phyloP scores from a whole-genome alignment of 2,329 filamentous ascomycete species.

The Ophiostoma perfectum region DNA sequence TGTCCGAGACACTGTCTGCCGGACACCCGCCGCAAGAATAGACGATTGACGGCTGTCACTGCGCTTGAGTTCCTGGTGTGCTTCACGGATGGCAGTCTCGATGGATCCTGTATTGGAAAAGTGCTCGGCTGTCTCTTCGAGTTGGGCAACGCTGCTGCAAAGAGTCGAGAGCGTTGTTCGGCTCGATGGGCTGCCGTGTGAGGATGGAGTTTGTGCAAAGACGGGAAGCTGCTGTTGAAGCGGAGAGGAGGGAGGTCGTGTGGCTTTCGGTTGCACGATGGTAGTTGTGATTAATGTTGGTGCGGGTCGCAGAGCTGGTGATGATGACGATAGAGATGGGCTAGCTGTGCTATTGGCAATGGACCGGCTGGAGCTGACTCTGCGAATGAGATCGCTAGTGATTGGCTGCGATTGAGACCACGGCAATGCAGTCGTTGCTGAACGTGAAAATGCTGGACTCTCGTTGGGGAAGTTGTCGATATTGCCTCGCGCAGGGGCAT shows the following conservation, averaged over 20 bases:
- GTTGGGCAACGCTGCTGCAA: constrained; percentile 57
- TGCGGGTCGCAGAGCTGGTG: background rate
- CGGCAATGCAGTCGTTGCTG: constrained; percentile 9
- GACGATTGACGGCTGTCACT: constrained; percentile 63
- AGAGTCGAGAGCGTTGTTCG: constrained; percentile 35
- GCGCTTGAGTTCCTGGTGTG: constrained; percentile 65
- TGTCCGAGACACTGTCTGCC: constrained; percentile 27
- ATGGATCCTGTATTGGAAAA: constrained; percentile 70
- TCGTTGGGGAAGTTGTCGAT: background rate
- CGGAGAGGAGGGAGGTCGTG: constrained; percentile 9
- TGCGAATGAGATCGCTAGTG: constrained; percentile 15
- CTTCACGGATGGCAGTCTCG: constrained; percentile 68
- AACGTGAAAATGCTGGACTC: background rate
- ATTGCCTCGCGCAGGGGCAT: background rate
- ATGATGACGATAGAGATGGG: background rate
- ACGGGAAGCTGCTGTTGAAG: constrained; percentile 32
- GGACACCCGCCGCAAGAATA: constrained; percentile 47
- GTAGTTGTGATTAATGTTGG: constrained; percentile 8
- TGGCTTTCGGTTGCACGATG: constrained; percentile 22
- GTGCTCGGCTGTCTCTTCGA: constrained; percentile 70
- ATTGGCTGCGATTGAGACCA: background rate
- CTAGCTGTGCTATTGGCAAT: background rate
- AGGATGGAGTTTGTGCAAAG: constrained; percentile 52
- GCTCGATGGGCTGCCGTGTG: constrained; percentile 57
- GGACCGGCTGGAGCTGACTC: background rate